Conservation (phyloP, 768 basidiomycete species). For the Leccinellum rugosiceps region DNA sequence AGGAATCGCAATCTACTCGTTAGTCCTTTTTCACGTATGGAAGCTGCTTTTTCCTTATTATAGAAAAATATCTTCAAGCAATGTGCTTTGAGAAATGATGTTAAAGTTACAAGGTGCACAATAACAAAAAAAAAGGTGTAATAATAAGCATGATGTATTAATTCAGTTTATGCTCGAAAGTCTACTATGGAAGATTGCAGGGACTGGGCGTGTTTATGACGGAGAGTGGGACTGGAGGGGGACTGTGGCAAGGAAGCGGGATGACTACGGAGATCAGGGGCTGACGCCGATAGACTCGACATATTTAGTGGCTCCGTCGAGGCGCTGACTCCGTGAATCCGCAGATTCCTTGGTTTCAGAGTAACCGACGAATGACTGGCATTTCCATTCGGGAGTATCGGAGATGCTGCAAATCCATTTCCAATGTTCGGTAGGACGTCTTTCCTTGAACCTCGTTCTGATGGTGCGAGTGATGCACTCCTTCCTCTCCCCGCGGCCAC, state of each 20-base stretch:
- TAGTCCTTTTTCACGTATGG: neutral
- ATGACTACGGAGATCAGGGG: slow-evolving; percentile 24
- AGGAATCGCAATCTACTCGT: slow-evolving; percentile 6
- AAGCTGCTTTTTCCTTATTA: neutral
- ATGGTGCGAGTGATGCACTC: slow-evolving; percentile 36
- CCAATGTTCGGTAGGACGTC: slow-evolving; percentile 12
- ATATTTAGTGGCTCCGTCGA: slow-evolving; percentile 8
- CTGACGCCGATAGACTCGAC: slow-evolving; percentile 22
- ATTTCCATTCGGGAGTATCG: slow-evolving; percentile 23
- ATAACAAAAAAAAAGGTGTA: slow-evolving; percentile 18
- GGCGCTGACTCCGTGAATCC: slow-evolving; percentile 4
- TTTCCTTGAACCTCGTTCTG: slow-evolving; percentile 25
- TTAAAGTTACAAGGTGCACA: slow-evolving; percentile 25
- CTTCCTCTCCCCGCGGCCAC: slow-evolving; percentile 47
- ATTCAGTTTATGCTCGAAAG: slow-evolving; percentile 24
- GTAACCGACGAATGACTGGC: slow-evolving; percentile 20
- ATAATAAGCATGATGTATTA: slow-evolving; percentile 17
- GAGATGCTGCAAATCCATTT: slow-evolving; percentile 5
- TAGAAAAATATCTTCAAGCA: slow-evolving; percentile 2
- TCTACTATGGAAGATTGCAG: slow-evolving; percentile 16
- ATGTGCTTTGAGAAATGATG: neutral
- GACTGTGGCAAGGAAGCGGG: slow-evolving; percentile 9
- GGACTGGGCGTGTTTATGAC: slow-evolving; percentile 10
- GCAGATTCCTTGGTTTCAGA: slow-evolving; percentile 18
- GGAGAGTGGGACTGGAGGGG: slow-evolving; percentile 11